Evolutionary conservation across 345 rosid species (phyloP), one percentile per base, ranked within the genome.

Genomic region (Arabis hirsuta): DNA sequence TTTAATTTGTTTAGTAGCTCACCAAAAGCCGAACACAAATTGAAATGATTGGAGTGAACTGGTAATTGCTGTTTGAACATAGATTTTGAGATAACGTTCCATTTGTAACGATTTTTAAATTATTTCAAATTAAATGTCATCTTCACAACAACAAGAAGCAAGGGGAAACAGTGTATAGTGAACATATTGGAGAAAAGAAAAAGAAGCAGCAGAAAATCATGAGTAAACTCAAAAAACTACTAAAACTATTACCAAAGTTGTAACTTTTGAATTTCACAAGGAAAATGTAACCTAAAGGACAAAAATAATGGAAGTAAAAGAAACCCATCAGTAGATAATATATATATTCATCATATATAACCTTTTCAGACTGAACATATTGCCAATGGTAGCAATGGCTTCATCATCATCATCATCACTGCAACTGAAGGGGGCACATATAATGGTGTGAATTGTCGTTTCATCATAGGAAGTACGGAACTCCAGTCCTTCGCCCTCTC

Each of bases 401-500:
- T 62, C 79, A 45, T 68, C 74, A 67, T 72, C 61, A 32, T 69
- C 72, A n/a, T n/a, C n/a, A 69, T 55, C 72, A 48, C 72, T 58
- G 22, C 61, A 29, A 67, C 4, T 42, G 5, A 12, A 67, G 13
- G 42, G 60, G 32, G 38, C 41, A 27, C 29, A 13, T 58, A 26
- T 55, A 50, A 41, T 58, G 42, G 55, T 36, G 34, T 58, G 13
- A 36, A 29, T 51, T 14, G 4, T 53, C 9, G 27, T 27, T 56
- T 20, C 59, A 77, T 88, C 77, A 91, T 54, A 95, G 83, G 90
- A 95, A 95, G 79, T 95, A 95, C 2, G 99, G 97, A 62, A 95
- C 96, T 57, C 99, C 97, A 48, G 87, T 86, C 85, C 99, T 84
- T 26, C 97, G 99, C 66, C 99, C 99, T 82, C 99, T 90, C 99